Evolutionary conservation across 192 early-diverging fungal species (phyloP), one percentile per base, ranked within the genome.

Genomic region (Funneliformis mosseae): DNA sequence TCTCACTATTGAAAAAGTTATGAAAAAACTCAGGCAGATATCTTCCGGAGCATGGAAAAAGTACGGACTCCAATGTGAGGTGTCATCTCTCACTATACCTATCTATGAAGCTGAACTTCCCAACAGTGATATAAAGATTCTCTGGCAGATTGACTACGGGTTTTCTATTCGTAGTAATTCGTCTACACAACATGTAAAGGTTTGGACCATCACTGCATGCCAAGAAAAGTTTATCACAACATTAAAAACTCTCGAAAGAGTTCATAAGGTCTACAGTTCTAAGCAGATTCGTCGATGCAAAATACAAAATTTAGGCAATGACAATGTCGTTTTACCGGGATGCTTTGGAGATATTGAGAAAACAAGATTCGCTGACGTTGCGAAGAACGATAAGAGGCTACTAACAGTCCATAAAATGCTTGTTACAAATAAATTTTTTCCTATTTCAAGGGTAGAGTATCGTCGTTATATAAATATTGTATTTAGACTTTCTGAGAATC

Each of bases 361-460:
- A 72, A 23, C 42, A 72, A 72, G 46, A 9, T 72, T 42, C 7
- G 48, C 21, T 43, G 4, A 16, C 21, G 25, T 9, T 25, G 21
- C 42, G 12, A 23, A 33, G 18, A 63, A 39, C 4, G 61, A 77
- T 43, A 41, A 63, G 0, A 60, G n/a, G n/a, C 25, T 77, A 14
- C 2, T 77, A 42, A 14, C 21, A 23, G 33, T 77, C n/a, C 76
- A 77, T 41, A 23, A 77, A 16, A 77, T 77, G 60, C 60, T 77
- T 77, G 23, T 77, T 43, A 77, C 76, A 1, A 77, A 77, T 41
- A 77, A 77, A 16, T 77, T 77, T 42, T 21, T 46, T 77, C 76
- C 76, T 8, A 63, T 74, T 59, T 74, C 73, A 33, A 59, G 25
- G 73, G 73, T 74, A 74, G 38, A 74, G n/a, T 42, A 70, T 41